Base-by-base conservation (phyloP, 2,329 filamentous ascomycete genomes). In the Herpotrichia juniperi region DNA sequence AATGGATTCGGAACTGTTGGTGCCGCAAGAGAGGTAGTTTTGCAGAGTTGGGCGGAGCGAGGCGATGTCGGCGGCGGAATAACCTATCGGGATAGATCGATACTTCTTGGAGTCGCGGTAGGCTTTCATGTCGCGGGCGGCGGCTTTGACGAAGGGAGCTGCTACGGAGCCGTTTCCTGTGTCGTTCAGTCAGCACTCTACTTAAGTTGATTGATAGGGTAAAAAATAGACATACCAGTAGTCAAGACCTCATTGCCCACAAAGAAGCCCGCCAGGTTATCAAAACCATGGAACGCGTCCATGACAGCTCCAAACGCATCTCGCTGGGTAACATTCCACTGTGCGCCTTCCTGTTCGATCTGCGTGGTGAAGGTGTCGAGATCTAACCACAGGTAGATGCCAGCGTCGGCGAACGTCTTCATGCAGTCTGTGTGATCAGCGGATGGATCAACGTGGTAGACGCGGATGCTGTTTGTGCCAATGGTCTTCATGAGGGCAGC, bases 201-300 rank as follows among this genome's bases (percentile, higher is more conserved):
- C 19, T 11, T 37, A 40, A 19, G 14, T 1, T 16, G 6, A 17
- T 5, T 11, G 21, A 31, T 12, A 22, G 24, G 37, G 21, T 7
- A 22, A 17, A 40, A n/a, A 3, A 17, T 39, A 40, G 31, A 58
- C 66, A 51, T 61, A 69, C 74, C 66, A 40, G 77, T 79, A 34
- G 87, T 88, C 64, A 96, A 69, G 37, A 94, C 88, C 73, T 96
- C 92, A 68, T 96, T 96, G 58, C 91, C 93, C 53, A 96, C 83
- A 64, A 96, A 93, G 72, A 94, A 89, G 40, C 90, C 91, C 10
- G 91, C 85, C 1, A 89, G 82, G 71, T 96, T 96, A 74, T 92
- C 83, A 70, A 88, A 96, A 43, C 81, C 74, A 39, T 88, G 83
- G 74, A 94, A 93, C 28, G 84, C 81, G 68, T 96, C 91, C 79